Percentiles rank a stretch among this genome's conserved stretches.
These are phyloP conservation scores for Pinus tabuliformis DNA, from an alignment of 75 land plant species.

Conservation along the genomic window DNA sequence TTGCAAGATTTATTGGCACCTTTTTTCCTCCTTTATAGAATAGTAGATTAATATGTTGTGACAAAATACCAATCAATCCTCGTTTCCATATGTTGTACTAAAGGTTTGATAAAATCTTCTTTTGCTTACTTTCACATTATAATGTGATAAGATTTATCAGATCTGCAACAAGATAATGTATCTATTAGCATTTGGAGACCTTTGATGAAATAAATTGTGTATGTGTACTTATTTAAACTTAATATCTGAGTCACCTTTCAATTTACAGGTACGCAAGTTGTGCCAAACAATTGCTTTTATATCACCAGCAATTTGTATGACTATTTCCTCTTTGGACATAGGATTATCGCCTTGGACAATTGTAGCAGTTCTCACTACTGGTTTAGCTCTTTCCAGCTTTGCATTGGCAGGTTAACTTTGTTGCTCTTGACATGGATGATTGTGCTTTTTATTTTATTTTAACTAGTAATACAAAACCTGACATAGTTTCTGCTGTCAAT, in stretches of 20 bases:
- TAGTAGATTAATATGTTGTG: neutral
- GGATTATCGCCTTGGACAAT: slow-evolving; percentile 76
- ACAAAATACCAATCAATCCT: neutral
- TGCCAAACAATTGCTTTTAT: slow-evolving; percentile 94
- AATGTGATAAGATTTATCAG: neutral
- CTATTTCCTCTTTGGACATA: slow-evolving; percentile 62
- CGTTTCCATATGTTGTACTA: neutral
- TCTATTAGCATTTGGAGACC: neutral
- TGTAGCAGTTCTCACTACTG: slow-evolving; percentile 73
- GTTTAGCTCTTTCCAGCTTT: slow-evolving; percentile 89
- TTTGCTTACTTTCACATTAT: neutral
- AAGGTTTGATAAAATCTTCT: neutral
- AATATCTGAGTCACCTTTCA: neutral
- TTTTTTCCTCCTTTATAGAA: neutral
- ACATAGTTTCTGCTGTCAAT: neutral
- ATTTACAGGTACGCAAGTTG: slow-evolving; percentile 81
- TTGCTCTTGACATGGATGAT: neutral
- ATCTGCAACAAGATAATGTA: neutral
- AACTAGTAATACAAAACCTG: neutral
- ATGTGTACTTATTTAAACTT: neutral
- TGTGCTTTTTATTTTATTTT: neutral
- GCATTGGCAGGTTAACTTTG: slow-evolving; percentile 74
- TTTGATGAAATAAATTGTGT: neutral
- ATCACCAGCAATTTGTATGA: slow-evolving; percentile 90
- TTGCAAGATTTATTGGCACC: neutral